phyloP scores from a whole-genome alignment of 305 asterid genomes.

The Fraxinus baroniana region DNA sequence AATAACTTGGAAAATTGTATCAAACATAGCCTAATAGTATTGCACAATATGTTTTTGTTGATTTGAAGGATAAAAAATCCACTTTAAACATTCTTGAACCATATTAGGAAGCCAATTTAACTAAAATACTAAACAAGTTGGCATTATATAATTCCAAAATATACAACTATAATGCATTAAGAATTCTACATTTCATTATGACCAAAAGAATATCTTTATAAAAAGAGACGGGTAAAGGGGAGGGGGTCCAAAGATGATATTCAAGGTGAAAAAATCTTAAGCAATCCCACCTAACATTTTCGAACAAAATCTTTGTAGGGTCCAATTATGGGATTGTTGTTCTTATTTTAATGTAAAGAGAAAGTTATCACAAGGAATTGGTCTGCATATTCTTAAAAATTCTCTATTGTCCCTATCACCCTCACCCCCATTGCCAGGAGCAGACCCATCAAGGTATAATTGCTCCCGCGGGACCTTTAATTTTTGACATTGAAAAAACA shows the following conservation, averaged over 20 bases:
- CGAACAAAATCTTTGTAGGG: slow-evolving; percentile 37
- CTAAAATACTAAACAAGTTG: neutral
- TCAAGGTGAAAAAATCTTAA: slow-evolving; percentile 17
- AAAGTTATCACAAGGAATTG: slow-evolving; percentile 13
- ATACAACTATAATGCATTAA: neutral
- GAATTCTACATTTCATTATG: neutral
- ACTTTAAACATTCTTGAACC: neutral
- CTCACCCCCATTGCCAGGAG: neutral
- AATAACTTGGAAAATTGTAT: no score
- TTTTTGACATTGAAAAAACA: neutral
- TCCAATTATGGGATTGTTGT: slow-evolving; percentile 22
- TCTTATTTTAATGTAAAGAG: slow-evolving; percentile 18
- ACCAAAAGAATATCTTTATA: neutral
- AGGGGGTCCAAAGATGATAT: slow-evolving; percentile 18
- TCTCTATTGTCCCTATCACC: neutral
- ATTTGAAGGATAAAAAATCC: neutral
- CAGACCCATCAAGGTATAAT: neutral
- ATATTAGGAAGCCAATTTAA: neutral
- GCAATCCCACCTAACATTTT: slow-evolving; percentile 14
- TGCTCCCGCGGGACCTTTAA: no score
- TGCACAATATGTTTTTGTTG: neutral
- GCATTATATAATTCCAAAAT: neutral
- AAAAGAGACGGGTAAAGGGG: neutral
- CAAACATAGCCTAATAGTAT: neutral
- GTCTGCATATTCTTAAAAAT: slow-evolving; percentile 15